Percentiles rank a stretch among this genome's conserved stretches.
phyloP scores from a whole-genome alignment of 2,329 filamentous ascomycete genomes.

The Fusarium sarcochroum region DNA sequence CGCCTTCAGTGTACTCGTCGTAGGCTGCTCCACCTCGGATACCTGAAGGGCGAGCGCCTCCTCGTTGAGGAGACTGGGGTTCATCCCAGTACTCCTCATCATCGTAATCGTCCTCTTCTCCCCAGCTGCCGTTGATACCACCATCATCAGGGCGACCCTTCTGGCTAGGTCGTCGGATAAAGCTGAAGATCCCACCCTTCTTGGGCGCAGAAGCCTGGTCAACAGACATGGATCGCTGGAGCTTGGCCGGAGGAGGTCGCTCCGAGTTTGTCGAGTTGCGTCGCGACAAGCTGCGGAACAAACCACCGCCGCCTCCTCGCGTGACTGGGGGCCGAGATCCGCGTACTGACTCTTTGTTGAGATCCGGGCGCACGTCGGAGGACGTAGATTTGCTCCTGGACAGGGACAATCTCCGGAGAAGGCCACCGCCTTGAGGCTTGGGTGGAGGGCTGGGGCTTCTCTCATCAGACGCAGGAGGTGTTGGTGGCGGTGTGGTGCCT shows the following conservation, averaged over 20 bases:
- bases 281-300: slow-evolving; percentile 62
- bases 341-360: slow-evolving; percentile 54
- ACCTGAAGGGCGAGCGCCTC: slow-evolving; percentile 48
- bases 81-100: slow-evolving; percentile 49
- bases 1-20: slow-evolving; percentile 67
- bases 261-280: slow-evolving; percentile 53
- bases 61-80: slow-evolving; percentile 34
- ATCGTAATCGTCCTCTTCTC: slow-evolving; percentile 55
- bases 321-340: slow-evolving; percentile 67
- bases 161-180: slow-evolving; percentile 59
- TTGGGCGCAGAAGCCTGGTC: slow-evolving; percentile 65
- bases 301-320: slow-evolving; percentile 54
- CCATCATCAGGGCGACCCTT: slow-evolving; percentile 60
- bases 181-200: slow-evolving; percentile 58
- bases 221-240: slow-evolving; percentile 73
- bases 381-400: slow-evolving; percentile 54
- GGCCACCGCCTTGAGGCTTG: slow-evolving; percentile 51
- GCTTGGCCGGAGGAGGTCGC: slow-evolving; percentile 53
- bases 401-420: slow-evolving; percentile 63
- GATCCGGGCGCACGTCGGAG: slow-evolving; percentile 55
- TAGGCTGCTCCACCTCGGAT: slow-evolving; percentile 59
- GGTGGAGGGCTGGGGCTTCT: slow-evolving; percentile 57
- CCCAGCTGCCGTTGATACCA: slow-evolving; percentile 70
- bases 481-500: slow-evolving; percentile 79
- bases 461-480: slow-evolving; percentile 70